These are phyloP conservation scores for Grosmannia clavigera DNA, from an alignment of 2,329 filamentous ascomycete genomes.

Conservation along the genomic window DNA sequence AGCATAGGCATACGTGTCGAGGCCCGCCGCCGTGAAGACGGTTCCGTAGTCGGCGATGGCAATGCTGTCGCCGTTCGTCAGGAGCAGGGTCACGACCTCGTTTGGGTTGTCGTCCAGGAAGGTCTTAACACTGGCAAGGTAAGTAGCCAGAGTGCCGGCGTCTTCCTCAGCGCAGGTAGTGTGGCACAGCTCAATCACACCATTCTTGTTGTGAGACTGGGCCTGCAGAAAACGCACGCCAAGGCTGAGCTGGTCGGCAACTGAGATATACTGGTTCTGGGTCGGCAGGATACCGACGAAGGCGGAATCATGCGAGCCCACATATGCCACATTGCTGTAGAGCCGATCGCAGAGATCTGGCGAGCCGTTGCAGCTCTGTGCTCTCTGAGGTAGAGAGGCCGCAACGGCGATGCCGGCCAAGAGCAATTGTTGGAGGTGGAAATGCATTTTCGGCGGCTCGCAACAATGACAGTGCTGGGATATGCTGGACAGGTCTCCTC, in stretches of 20 bases:
- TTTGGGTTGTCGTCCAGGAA: slow-evolving; percentile 48
- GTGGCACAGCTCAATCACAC: slow-evolving; percentile 49
- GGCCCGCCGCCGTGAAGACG: slow-evolving; percentile 40
- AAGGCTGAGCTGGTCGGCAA: slow-evolving; percentile 43
- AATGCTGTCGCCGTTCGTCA: slow-evolving; percentile 50
- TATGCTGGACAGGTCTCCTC: not conserved
- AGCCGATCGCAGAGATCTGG: slow-evolving; percentile 39
- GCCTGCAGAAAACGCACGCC: slow-evolving; percentile 54
- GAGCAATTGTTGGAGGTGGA: not conserved
- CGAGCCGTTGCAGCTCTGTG: slow-evolving; percentile 41
- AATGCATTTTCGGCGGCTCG: not conserved
- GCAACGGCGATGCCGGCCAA: not conserved
- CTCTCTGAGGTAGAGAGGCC: not conserved
- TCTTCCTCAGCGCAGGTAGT: slow-evolving; percentile 48
- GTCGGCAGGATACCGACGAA: slow-evolving; percentile 44
- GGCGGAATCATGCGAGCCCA: slow-evolving; percentile 53
- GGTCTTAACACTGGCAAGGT: slow-evolving; percentile 41
- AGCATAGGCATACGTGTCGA: slow-evolving; percentile 44
- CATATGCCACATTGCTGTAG: slow-evolving; percentile 48
- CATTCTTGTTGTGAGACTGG: slow-evolving; percentile 45
- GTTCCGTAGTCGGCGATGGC: slow-evolving; percentile 40
- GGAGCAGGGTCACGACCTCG: slow-evolving; percentile 50
- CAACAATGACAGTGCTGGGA: not conserved
- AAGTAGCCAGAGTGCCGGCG: slow-evolving; percentile 41
- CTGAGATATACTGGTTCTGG: slow-evolving; percentile 49